Conservation (phyloP, 306 rosid genomes). For the Vigna nakashimae region DNA sequence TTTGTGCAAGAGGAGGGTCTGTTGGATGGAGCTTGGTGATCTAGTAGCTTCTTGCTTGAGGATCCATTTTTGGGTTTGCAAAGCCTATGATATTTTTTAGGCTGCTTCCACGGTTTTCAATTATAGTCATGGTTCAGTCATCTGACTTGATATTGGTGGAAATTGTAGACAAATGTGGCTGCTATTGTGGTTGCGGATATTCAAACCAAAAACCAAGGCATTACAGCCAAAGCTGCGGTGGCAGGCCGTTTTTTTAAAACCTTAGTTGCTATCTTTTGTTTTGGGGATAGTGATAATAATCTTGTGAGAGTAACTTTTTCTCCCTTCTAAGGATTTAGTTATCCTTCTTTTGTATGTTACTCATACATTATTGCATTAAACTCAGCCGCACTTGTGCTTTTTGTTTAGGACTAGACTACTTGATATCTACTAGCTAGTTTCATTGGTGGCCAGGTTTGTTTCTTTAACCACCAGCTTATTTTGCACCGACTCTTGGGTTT, state of each 20-base stretch:
- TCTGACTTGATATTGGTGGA: too few relatives aligned
- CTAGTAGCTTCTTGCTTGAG: not conserved
- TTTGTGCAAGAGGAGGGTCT: not conserved
- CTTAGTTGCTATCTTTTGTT: not conserved
- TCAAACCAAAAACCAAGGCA: too few relatives aligned
- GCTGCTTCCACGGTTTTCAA: not conserved
- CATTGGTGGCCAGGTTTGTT: not conserved
- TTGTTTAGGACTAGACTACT: not conserved
- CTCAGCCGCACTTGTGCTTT: not conserved
- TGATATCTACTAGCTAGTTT: not conserved
- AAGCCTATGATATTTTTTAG: not conserved
- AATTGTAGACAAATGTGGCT: too few relatives aligned
- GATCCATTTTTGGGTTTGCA: not conserved
- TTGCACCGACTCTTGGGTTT: not conserved
- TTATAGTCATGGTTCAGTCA: too few relatives aligned
- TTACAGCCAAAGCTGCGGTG: too few relatives aligned
- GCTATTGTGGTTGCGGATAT: too few relatives aligned
- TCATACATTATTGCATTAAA: not conserved
- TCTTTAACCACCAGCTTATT: not conserved
- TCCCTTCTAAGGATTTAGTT: not conserved
- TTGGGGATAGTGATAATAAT: not conserved
- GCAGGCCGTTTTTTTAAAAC: too few relatives aligned
- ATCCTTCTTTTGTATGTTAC: not conserved
- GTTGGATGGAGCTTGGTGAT: too few relatives aligned
- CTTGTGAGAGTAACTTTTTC: not conserved